phyloP scores from a whole-genome alignment of 768 basidiomycete genomes.

The Trametes cingulata region DNA sequence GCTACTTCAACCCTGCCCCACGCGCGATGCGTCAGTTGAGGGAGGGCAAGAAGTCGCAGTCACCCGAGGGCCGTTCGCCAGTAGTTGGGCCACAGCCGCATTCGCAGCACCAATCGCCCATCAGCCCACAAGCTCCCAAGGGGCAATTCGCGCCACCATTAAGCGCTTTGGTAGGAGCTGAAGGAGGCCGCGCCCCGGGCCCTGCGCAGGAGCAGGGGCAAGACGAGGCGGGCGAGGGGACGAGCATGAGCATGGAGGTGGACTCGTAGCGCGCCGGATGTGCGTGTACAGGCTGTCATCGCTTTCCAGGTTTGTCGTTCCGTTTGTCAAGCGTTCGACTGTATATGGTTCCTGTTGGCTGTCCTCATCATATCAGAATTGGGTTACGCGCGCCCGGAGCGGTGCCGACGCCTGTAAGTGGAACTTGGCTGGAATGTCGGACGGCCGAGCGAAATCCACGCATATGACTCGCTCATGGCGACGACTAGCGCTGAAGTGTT shows the following conservation, averaged over 20 bases:
- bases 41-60: conserved; percentile 16
- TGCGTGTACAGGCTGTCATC: background rate
- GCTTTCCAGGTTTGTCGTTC: background rate
- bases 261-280: conserved; percentile 16
- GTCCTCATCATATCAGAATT: too few relatives aligned
- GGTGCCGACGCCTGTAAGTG: too few relatives aligned
- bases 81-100: background rate
- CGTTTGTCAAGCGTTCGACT: background rate
- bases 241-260: conserved; percentile 24
- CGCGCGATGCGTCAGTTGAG: conserved; percentile 27
- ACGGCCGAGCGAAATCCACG: too few relatives aligned
- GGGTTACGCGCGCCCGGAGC: too few relatives aligned
- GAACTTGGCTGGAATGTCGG: too few relatives aligned
- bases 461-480: too few relatives aligned
- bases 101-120: background rate
- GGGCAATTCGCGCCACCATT: conserved; percentile 11
- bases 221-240: conserved; percentile 5
- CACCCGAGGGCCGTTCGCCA: conserved; percentile 11
- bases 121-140: background rate
- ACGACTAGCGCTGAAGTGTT: too few relatives aligned
- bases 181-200: background rate
- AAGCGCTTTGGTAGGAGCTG: background rate
- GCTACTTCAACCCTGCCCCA: conserved; percentile 68
- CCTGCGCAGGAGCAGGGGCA: background rate
- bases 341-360: background rate